Percentiles rank a stretch among this genome's conserved stretches.
Conservation (phyloP, 768 basidiomycete species). For the Ephemerocybe angulata region DNA sequence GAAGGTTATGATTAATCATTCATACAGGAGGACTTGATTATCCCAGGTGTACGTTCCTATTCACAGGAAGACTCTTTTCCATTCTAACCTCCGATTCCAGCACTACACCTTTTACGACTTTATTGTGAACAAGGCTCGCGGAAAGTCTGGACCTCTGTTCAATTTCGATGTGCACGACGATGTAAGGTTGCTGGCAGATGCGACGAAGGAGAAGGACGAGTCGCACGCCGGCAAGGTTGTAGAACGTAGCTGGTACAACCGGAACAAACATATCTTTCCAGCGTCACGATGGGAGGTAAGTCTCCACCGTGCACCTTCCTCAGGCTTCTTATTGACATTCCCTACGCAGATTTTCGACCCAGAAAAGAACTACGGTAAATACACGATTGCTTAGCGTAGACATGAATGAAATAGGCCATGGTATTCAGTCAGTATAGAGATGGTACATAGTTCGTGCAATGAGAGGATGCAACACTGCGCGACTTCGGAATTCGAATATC, state of each 20-base stretch:
- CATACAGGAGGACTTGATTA: constrained; percentile 89
- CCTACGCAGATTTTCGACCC: constrained; percentile 78
- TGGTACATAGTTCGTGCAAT: no score
- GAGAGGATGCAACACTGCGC: no score
- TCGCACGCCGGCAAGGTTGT: constrained; percentile 99
- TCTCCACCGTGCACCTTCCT: constrained; percentile 8
- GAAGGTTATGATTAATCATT: neutral
- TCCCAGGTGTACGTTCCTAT: constrained; percentile 74
- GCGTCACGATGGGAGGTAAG: constrained; percentile 93
- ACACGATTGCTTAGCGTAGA: constrained; percentile 61
- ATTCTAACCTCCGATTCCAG: constrained; percentile 37
- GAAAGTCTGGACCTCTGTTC: constrained; percentile 96
- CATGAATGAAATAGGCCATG: neutral
- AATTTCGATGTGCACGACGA: constrained; percentile 99
- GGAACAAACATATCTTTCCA: constrained; percentile 97
- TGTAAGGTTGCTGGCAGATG: constrained; percentile 89
- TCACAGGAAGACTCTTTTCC: neutral
- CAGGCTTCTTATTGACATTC: neutral
- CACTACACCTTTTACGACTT: constrained; percentile 99
- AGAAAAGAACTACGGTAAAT: constrained; percentile 90
- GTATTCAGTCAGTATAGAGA: no score
- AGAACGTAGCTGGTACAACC: constrained; percentile 90
- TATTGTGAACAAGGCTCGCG: constrained; percentile 96
- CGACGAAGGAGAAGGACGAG: constrained; percentile 96
- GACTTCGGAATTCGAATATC: no score